A percentile compares a stretch with the other conserved stretches of the same genome.
phyloP scores from a whole-genome alignment of 2,329 filamentous ascomycete species.

The Aureobasidium mangrovei region DNA sequence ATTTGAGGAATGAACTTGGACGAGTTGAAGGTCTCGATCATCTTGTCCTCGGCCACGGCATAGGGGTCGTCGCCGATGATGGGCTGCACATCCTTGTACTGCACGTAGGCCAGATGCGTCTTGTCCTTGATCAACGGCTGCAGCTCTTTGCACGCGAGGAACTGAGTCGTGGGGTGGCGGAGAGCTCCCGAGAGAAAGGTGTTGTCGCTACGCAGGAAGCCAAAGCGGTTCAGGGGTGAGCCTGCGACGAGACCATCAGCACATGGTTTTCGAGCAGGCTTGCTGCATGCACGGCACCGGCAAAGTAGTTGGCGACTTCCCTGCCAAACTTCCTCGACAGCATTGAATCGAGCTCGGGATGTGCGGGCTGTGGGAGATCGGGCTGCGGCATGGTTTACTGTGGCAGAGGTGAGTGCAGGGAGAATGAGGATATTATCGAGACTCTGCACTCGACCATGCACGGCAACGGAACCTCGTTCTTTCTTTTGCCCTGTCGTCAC shows the following conservation, averaged over 20 bases:
- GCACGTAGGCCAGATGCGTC: conserved; percentile 57
- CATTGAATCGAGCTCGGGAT: conserved; percentile 56
- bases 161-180: conserved; percentile 55
- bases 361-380: conserved; percentile 49
- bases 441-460: background rate
- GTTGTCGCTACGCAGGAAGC: conserved; percentile 64
- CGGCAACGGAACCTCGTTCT: background rate
- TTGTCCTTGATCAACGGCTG: conserved; percentile 59
- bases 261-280: background rate
- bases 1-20: conserved; percentile 57
- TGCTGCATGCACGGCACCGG: conserved; percentile 32
- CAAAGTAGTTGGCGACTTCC: conserved; percentile 78
- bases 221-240: conserved; percentile 67
- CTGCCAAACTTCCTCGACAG: conserved; percentile 68
- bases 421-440: background rate
- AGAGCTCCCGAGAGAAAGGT: conserved; percentile 62
- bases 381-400: conserved; percentile 29
- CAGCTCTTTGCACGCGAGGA: conserved; percentile 72
- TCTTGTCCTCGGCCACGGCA: conserved; percentile 59
- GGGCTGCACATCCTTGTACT: conserved; percentile 57
- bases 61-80: conserved; percentile 68
- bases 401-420: background rate
- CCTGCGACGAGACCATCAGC: conserved; percentile 35
- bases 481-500: conserved; percentile 6
- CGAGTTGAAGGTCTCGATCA: conserved; percentile 67